A percentile compares a stretch with the other conserved stretches of the same genome.
Conservation (phyloP, 345 rosid species). For the Eucalyptus sideroxylon region DNA sequence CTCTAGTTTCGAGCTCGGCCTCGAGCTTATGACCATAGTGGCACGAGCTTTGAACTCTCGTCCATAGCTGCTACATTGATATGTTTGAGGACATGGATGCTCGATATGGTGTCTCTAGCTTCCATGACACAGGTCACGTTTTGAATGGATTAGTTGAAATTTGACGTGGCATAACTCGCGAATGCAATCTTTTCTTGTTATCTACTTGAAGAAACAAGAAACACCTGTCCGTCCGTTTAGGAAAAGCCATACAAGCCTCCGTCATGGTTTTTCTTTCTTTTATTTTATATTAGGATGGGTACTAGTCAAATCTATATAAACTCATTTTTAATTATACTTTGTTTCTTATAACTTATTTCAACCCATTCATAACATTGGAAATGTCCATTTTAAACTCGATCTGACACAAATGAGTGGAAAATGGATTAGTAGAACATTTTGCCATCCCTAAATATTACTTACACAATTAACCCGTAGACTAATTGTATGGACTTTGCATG, state of each 20-base stretch:
- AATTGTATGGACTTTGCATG: neutral
- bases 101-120: too few species aligned
- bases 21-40: accelerated
- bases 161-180: too few species aligned
- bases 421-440: neutral
- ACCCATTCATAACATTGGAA: neutral
- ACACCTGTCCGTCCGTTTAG: too few species aligned
- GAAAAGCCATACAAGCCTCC: too few species aligned
- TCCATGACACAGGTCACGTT: accelerated
- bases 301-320: neutral
- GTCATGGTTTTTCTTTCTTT: neutral
- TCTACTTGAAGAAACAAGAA: too few species aligned
- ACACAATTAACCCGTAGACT: neutral
- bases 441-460: neutral
- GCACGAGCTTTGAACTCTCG: too few species aligned
- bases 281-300: neutral
- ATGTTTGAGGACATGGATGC: too few species aligned
- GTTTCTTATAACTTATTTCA: too few species aligned
- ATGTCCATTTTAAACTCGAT: neutral
- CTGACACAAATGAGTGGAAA: neutral
- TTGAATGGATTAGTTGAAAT: too few species aligned
- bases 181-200: too few species aligned
- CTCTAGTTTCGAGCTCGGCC: too few species aligned
- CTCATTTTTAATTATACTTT: neutral
- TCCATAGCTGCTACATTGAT: too few species aligned